Conservation (phyloP, 441 rosid species). For the Populus hybrid region DNA sequence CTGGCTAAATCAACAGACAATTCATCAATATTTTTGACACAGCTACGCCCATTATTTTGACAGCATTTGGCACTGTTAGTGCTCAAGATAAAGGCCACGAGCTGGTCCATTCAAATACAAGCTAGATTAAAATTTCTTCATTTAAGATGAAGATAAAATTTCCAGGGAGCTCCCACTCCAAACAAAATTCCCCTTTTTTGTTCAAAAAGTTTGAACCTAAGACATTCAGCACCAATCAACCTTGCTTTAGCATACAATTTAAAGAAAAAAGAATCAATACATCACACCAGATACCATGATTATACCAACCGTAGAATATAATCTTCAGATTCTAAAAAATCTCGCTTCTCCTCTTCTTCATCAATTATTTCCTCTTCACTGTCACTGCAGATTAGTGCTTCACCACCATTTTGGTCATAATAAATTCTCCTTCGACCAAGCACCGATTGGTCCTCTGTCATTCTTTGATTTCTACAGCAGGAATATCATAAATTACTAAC, state of each 20-base stretch:
- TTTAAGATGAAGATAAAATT: not conserved
- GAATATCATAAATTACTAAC: constrained; percentile 9
- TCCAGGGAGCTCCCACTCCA: not conserved
- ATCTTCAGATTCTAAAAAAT: constrained; percentile 76
- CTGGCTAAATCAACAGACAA: not conserved
- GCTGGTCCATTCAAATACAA: not conserved
- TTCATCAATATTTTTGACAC: not conserved
- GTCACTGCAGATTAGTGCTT: constrained; percentile 98
- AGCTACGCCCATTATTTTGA: not conserved
- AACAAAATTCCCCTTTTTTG: not conserved
- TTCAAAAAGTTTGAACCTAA: not conserved
- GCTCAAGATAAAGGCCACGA: not conserved
- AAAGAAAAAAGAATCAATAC: not conserved
- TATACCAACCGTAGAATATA: constrained; percentile 81
- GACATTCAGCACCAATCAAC: not conserved
- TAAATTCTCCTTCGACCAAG: constrained; percentile 96
- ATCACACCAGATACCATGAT: constrained; percentile 20
- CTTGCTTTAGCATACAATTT: not conserved
- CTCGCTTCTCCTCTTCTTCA: constrained; percentile 81
- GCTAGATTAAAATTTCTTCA: not conserved
- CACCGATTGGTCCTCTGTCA: constrained; percentile 98
- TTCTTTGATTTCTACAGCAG: constrained; percentile 88
- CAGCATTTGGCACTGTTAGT: not conserved
- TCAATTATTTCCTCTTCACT: constrained; percentile 91
- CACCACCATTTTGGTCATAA: constrained; percentile 96